Base-by-base conservation (phyloP, 1,284 basidiomycete genomes). In the Moesziomyces antarcticus region DNA sequence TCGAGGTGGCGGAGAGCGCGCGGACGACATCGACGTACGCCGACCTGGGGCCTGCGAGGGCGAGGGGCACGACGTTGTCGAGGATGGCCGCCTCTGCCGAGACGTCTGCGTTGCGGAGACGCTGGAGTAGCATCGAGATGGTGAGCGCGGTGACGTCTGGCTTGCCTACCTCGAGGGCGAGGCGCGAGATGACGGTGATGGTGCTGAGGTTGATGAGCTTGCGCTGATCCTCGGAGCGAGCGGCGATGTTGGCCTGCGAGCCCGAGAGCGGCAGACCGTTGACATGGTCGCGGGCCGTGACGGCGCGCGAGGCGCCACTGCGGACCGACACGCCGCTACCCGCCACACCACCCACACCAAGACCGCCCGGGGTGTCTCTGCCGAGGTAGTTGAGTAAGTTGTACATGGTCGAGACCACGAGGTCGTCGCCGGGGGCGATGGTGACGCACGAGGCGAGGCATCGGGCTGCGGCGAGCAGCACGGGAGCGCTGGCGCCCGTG, bases 331-430 rank as follows among this genome's bases (percentile, higher is more conserved):
- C 86, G 66, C 86, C 70, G 84, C 86, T 57, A 90, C 91, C 72
- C 13, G 77, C 78, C 14, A 68, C 62, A n/a, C 77, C 75, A 24
- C 78, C 80, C 18, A 72, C 58, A 42, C 88, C 88, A 43, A 89
- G 87, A 21, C 73, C 73, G 51, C 79, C 71, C 1, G 71, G 60
- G 18, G 68, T 73, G 56, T 90, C 93, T 84, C 91, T 91, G 85
- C 89, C 92, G 59, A 97, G 91, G 80, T 93, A 92, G 81, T 97
- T 97, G 65, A 98, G 88, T 16, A 98, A 88, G 10, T 94, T 95
- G 84, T 98, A 97, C 89, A 97, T 92, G 75, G 94, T 94, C 3
- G 94, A 97, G 88, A 95, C 91, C 78, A 94, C 89, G 48, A 95
- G 88, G 82, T 96, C 94, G 76, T 96, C 93, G 56, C 92, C 92